These are phyloP conservation scores for Saccharomycopsis selenospora DNA, from an alignment of 805 yeast species.

Conservation along the genomic window DNA sequence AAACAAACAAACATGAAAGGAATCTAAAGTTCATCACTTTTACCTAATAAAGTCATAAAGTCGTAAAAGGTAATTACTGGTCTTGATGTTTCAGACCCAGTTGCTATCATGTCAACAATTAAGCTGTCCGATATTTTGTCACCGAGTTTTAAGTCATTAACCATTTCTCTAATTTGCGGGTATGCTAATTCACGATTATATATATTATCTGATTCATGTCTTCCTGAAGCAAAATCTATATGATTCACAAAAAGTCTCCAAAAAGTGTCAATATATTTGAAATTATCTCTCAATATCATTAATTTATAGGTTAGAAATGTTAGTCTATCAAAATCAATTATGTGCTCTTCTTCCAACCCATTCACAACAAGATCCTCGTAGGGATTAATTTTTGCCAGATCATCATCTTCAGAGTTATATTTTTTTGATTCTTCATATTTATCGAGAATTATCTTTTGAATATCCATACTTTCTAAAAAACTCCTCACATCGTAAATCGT, in stretches of 20 bases:
- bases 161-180: conserved; percentile 16
- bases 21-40: conserved; percentile 9
- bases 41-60: conserved; percentile 14
- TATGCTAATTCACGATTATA: conserved; percentile 10
- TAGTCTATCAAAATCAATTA: conserved; percentile 17
- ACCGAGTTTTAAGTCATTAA: conserved; percentile 9
- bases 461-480: conserved; percentile 8
- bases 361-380: neutral
- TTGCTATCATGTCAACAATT: conserved; percentile 18
- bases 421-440: conserved; percentile 4
- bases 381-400: no score
- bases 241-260: conserved; percentile 15
- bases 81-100: conserved; percentile 13
- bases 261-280: conserved; percentile 11
- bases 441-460: conserved; percentile 8
- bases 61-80: conserved; percentile 16
- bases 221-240: neutral
- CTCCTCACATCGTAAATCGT: conserved; percentile 4
- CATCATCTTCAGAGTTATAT: neutral
- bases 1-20: no score
- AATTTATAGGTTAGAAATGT: conserved; percentile 11
- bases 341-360: neutral
- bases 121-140: conserved; percentile 14
- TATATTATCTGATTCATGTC: neutral
- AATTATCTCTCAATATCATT: conserved; percentile 11